Base-by-base conservation (phyloP, 768 basidiomycete species). In the Tricholoma matsutake region DNA sequence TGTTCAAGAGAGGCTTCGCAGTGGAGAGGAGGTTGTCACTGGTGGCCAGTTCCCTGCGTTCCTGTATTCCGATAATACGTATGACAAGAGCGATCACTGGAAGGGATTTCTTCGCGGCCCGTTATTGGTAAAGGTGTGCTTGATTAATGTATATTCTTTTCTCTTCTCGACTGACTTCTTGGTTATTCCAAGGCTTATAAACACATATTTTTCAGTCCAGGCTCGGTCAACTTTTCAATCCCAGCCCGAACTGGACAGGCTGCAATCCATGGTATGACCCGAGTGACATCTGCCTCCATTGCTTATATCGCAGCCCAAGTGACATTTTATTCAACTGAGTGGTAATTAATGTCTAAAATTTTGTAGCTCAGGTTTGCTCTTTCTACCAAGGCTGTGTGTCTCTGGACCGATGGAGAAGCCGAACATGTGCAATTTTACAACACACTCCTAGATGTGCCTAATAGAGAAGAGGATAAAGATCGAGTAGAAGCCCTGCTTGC, bases 21-120 rank as follows among this genome's bases (percentile, higher is more conserved):
- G 49, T 22, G 65, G 65, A 7, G 49, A 67, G 20, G 35, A 64
- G 1, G 22, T 58, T 4, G 63, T 71, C 10, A 43, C 60, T 8
- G 64, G 66, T 13, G 66, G 69, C 51, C 62, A 63, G 13, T 72
- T 70, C 68, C 68, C 65, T 0, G 14, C 67, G 7, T 67, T 72
- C 29, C n/a, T 71, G n/a, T 72, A 71, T 45, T 16, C 51, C 1
- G 54, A 63, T 22, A 60, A 62, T 32, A 39, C 22, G 5, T 73
- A 66, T 35, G 59, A 71, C 35, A 43, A 57, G 2, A 59, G 70
- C 29, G 64, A 73, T 31, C 67, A 67, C 0, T 71, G 69, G 72
- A 63, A 69, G 1, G 67, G 71, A 14, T 61, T 72, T 1, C 49
- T 72, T 25, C 35, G 61, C 25, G 63, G 68, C 31, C 5, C 58